phyloP scores from a whole-genome alignment of 1,139 yeast species.

The Taiozyma sp. region DNA sequence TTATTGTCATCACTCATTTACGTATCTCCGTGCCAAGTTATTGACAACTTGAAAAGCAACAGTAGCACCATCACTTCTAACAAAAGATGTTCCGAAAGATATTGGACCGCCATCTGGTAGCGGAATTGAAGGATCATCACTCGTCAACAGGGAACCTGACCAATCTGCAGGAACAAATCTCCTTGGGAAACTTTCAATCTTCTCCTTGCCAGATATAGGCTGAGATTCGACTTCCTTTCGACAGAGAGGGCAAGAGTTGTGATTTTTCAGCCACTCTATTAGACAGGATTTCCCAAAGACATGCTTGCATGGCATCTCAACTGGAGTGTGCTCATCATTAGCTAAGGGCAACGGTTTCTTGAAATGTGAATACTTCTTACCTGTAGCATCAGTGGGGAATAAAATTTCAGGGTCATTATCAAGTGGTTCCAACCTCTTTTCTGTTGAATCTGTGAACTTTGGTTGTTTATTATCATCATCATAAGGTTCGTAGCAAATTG shows the following conservation, averaged over 20 bases:
- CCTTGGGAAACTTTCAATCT: not conserved
- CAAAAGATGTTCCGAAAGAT: not conserved
- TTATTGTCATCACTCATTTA: not conserved
- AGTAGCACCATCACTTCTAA: not conserved
- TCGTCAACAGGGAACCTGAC: not conserved
- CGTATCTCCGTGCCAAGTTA: not conserved
- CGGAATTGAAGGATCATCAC: constrained; percentile 1
- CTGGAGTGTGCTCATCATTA: constrained; percentile 46
- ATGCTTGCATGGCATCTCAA: constrained; percentile 79
- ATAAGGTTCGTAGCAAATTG: constrained; percentile 64
- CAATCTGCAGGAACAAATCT: not conserved
- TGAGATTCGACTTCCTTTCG: constrained; percentile 42
- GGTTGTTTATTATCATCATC: constrained; percentile 21
- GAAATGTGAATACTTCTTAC: not conserved
- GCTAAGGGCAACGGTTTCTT: not conserved
- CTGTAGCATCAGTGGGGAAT: constrained; percentile 1
- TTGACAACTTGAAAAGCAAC: not conserved
- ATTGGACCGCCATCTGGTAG: not conserved
- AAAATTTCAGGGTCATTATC: not conserved
- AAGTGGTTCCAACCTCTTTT: constrained; percentile 1
- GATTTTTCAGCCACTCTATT: constrained; percentile 66
- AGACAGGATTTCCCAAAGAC: constrained; percentile 72
- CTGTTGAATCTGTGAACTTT: not conserved
- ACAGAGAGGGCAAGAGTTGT: constrained; percentile 79
- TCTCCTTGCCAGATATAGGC: not conserved